These are phyloP conservation scores for Mortierella sp. DNA, from an alignment of 371 early-diverging fungal genomes.

Conservation along the genomic window DNA sequence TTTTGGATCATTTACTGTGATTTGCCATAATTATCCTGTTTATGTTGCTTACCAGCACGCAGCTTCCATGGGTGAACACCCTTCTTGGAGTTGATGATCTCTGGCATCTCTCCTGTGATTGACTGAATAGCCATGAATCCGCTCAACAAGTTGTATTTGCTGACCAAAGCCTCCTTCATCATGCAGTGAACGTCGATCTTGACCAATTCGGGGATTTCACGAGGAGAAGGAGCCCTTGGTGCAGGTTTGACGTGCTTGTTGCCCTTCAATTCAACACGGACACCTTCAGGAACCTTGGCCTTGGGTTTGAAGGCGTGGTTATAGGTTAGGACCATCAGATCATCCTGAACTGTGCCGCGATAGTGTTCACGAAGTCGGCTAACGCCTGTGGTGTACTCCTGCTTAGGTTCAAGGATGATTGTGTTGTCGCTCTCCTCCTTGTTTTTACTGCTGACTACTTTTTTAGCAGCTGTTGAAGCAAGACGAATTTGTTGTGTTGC, in stretches of 20 bases:
- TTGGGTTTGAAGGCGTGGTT: conserved; percentile 68
- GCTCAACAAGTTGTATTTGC: conserved; percentile 89
- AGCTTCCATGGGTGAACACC: conserved; percentile 89
- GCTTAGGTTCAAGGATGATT: conserved; percentile 18
- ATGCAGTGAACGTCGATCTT: conserved; percentile 83
- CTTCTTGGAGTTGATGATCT: conserved; percentile 82
- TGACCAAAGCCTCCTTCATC: conserved; percentile 86
- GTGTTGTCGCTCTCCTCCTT: conserved; percentile 11
- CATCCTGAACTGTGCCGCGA: conserved; percentile 84
- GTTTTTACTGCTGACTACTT: conserved; percentile 8
- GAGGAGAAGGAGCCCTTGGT: conserved; percentile 61
- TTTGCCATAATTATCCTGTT: background rate
- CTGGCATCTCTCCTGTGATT: conserved; percentile 89
- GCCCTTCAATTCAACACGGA: conserved; percentile 63
- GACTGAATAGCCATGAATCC: conserved; percentile 93
- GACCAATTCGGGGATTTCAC: conserved; percentile 73
- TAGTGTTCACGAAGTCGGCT: conserved; percentile 86
- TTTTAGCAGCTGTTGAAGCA: conserved; percentile 36
- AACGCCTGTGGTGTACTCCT: conserved; percentile 53
- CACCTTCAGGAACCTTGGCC: conserved; percentile 52
- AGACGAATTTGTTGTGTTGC: conserved; percentile 29
- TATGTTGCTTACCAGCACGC: conserved; percentile 67
- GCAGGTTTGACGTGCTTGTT: conserved; percentile 71
- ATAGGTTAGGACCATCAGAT: conserved; percentile 87
- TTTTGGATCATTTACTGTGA: background rate